These are phyloP conservation scores for Abrus precatorius DNA, from an alignment of 306 rosid species.

Conservation along the genomic window DNA sequence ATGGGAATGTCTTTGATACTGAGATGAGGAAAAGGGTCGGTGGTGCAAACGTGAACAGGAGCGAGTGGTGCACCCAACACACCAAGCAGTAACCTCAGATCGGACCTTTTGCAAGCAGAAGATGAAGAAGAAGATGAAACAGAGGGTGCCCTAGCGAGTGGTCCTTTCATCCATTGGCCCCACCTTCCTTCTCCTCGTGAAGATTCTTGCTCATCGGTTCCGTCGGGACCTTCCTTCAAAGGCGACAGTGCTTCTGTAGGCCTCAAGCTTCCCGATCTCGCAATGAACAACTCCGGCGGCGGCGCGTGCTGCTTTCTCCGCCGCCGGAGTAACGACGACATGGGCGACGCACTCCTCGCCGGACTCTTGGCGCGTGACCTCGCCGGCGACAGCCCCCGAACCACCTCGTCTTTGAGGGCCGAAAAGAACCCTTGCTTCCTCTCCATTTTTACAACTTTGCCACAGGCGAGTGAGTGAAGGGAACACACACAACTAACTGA, in stretches of 20 bases:
- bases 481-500: background rate
- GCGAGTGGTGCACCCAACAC: conserved; percentile 97
- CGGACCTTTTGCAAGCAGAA: conserved; percentile 77
- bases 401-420: conserved; percentile 83
- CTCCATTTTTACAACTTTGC: conserved; percentile 64
- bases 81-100: conserved; percentile 93
- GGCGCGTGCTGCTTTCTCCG: conserved; percentile 72
- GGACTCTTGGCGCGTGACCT: conserved; percentile 84
- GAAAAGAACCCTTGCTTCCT: conserved; percentile 90
- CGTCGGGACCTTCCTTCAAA: conserved; percentile 94
- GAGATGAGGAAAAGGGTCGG: conserved; percentile 88
- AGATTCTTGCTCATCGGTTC: conserved; percentile 68
- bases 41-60: conserved; percentile 87
- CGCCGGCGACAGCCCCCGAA: conserved; percentile 86
- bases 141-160: conserved; percentile 79
- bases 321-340: conserved; percentile 75
- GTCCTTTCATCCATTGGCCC: conserved; percentile 95
- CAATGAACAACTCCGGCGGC: conserved; percentile 65
- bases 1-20: conserved; percentile 98
- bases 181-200: conserved; percentile 76
- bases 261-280: conserved; percentile 93
- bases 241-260: conserved; percentile 94
- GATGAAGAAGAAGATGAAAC: conserved; percentile 65
- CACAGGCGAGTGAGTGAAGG: background rate
- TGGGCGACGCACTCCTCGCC: conserved; percentile 71